A percentile compares a stretch with the other conserved stretches of the same genome.
Evolutionary conservation across 257 asterid genomes (phyloP).

Genomic region (Solanum sejunctum): DNA sequence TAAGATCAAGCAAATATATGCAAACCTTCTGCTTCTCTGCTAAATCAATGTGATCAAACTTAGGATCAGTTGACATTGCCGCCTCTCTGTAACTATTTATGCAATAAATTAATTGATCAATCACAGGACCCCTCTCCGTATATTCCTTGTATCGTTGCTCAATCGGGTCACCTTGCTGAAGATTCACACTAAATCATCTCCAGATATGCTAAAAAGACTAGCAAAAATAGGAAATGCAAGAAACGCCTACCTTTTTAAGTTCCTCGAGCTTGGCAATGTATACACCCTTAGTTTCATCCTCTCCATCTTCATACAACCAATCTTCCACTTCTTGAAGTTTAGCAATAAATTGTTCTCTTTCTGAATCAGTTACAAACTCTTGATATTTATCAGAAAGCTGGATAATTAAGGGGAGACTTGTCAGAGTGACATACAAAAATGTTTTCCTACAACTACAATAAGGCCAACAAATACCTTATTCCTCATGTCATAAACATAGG

Average conservation of each 20-base stretch:
- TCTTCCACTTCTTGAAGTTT: slow-evolving; percentile 87
- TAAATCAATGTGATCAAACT: slow-evolving; percentile 75
- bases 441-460: neutral
- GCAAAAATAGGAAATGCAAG: neutral
- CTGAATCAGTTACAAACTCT: slow-evolving; percentile 58
- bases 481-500: slow-evolving; percentile 88
- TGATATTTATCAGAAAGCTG: slow-evolving; percentile 72
- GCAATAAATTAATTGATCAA: slow-evolving; percentile 54
- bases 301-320: slow-evolving; percentile 96
- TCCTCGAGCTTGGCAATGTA: slow-evolving; percentile 82
- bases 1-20: neutral
- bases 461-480: slow-evolving; percentile 44
- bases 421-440: neutral
- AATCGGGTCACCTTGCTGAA: slow-evolving; percentile 90
- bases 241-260: slow-evolving; percentile 38
- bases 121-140: slow-evolving; percentile 59
- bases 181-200: neutral
- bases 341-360: slow-evolving; percentile 55
- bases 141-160: slow-evolving; percentile 80
- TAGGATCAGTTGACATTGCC: slow-evolving; percentile 55
- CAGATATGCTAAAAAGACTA: neutral
- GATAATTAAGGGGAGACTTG: slow-evolving; percentile 2
- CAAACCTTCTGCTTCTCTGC: slow-evolving; percentile 73
- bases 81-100: slow-evolving; percentile 77
- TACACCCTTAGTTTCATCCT: slow-evolving; percentile 71